phyloP scores from a whole-genome alignment of 129 eudicot genomes.

The Helianthus tuberosus region DNA sequence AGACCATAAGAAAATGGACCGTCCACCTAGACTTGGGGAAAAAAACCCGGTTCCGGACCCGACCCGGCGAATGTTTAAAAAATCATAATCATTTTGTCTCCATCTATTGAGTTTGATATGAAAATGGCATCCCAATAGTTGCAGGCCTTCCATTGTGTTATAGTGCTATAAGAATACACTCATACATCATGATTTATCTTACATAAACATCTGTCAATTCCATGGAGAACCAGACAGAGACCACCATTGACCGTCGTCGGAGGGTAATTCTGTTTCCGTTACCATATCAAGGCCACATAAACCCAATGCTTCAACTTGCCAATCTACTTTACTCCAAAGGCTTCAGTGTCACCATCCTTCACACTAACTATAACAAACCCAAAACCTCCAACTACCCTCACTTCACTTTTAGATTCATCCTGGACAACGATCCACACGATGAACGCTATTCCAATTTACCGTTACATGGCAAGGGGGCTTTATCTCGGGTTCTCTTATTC shows the following conservation, averaged over 20 bases:
- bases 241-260: conserved; percentile 4
- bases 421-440: conserved; percentile 21
- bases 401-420: conserved; percentile 45
- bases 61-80: no score
- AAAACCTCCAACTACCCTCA: conserved; percentile 44
- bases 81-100: neutral
- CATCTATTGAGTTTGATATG: neutral
- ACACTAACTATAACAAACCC: conserved; percentile 53
- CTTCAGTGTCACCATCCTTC: conserved; percentile 57
- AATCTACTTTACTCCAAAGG: conserved; percentile 60
- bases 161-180: neutral
- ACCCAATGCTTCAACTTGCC: conserved; percentile 69
- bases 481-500: conserved; percentile 15
- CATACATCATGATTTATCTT: neutral
- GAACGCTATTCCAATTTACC: conserved; percentile 22
- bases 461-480: conserved; percentile 4
- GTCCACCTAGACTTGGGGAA: no score
- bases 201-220: neutral
- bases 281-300: conserved; percentile 69
- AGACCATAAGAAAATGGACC: no score
- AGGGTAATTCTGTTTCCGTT: conserved; percentile 47
- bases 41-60: no score
- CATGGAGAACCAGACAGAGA: conserved; percentile 29
- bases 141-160: conserved; percentile 15
- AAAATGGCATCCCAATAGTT: neutral